Evolutionary conservation across 75 land plant species (phyloP).

Genomic region (Sequoia sempervirens): DNA sequence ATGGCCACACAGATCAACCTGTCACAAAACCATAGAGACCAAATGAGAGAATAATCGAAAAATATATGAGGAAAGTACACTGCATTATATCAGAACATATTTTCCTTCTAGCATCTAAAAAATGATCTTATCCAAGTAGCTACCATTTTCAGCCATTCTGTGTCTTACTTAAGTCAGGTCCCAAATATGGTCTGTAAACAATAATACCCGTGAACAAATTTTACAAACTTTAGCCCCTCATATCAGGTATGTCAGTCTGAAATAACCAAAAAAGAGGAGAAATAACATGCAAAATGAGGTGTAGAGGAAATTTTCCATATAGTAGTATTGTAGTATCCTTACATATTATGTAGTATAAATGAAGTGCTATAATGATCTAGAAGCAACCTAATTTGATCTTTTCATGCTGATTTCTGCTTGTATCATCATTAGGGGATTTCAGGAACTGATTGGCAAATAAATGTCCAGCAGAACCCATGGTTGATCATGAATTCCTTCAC

Average conservation of each 20-base stretch:
- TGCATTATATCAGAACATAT: not conserved
- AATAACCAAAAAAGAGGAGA: not conserved
- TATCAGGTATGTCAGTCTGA: not conserved
- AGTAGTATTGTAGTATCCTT: not conserved
- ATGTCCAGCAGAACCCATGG: not conserved
- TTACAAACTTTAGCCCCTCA: not conserved
- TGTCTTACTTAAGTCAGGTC: not conserved
- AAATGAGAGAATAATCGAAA: constrained; percentile 1
- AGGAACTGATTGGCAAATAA: not conserved
- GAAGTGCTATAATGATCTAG: not conserved
- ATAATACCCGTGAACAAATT: not conserved
- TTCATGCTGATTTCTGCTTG: not conserved
- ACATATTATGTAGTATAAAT: not conserved
- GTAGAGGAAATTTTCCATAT: not conserved
- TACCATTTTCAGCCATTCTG: not conserved
- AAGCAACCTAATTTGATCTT: not conserved
- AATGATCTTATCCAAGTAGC: not conserved
- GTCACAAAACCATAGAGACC: constrained; percentile 4
- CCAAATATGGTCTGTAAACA: not conserved
- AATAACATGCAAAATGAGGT: not conserved
- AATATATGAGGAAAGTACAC: not conserved
- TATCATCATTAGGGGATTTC: not conserved
- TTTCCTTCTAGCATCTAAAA: not conserved
- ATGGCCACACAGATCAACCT: constrained; percentile 52
- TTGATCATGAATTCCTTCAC: not conserved